phyloP scores from a whole-genome alignment of 257 asterid species.

The Capsicum pubescens region DNA sequence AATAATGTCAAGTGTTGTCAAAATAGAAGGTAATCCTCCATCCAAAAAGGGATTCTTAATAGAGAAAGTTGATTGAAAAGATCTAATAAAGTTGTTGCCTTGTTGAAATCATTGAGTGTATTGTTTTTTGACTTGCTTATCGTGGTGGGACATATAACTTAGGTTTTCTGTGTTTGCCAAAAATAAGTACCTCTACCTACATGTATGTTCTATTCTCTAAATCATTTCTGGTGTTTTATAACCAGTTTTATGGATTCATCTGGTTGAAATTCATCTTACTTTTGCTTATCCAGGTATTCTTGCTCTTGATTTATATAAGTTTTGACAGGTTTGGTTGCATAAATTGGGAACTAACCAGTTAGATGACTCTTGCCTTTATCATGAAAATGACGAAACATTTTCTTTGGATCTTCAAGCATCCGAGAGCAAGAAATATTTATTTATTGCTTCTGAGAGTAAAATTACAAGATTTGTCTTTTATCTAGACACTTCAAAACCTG shows the following conservation, averaged over 20 bases:
- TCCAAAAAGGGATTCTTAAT: constrained; percentile 17
- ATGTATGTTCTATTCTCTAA: constrained; percentile 4
- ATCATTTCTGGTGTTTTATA: neutral
- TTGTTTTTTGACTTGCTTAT: constrained; percentile 13
- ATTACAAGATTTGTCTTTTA: constrained; percentile 80
- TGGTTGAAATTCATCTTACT: neutral
- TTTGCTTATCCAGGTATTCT: constrained; percentile 25
- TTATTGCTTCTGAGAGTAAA: constrained; percentile 85
- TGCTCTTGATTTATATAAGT: constrained; percentile 27
- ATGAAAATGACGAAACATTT: constrained; percentile 88
- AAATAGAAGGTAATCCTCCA: constrained; percentile 11
- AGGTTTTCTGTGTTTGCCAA: constrained; percentile 29
- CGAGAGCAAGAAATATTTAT: constrained; percentile 88
- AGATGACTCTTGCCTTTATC: constrained; percentile 77
- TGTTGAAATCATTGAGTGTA: neutral
- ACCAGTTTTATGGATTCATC: constrained; percentile 2
- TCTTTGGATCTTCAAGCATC: constrained; percentile 73
- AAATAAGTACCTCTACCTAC: constrained; percentile 6
- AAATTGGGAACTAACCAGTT: constrained; percentile 75
- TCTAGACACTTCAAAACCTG: constrained; percentile 73
- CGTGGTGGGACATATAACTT: neutral
- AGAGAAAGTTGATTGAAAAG: constrained; percentile 11
- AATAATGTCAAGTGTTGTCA: neutral
- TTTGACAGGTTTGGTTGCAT: constrained; percentile 85
- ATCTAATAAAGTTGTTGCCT: neutral